phyloP scores from a whole-genome alignment of 768 basidiomycete species.

The Sporobolomyces pararoseus region DNA sequence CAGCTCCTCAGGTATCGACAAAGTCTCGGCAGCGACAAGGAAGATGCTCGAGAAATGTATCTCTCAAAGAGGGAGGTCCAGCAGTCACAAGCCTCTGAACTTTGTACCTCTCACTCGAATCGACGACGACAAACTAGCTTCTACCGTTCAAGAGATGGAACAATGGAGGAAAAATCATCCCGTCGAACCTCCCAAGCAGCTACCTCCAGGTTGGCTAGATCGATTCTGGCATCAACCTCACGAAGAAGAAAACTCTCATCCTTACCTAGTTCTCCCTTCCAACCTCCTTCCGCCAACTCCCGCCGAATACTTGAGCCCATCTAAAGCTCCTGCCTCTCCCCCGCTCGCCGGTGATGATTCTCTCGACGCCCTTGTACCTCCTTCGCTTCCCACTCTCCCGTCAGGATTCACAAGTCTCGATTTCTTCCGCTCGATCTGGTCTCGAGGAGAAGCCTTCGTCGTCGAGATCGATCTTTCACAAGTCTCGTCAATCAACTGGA shows the following conservation, averaged over 20 bases:
- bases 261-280: conserved; percentile 32
- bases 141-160: conserved; percentile 69
- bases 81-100: conserved; percentile 58
- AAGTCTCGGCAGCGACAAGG: conserved; percentile 42
- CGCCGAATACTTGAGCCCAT: conserved; percentile 53
- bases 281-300: conserved; percentile 44
- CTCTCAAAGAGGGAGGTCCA: conserved; percentile 9
- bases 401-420: conserved; percentile 55
- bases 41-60: conserved; percentile 3
- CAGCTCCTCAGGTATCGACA: conserved; percentile 47
- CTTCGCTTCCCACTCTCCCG: conserved; percentile 54
- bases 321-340: background rate
- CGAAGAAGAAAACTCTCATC: conserved; percentile 17
- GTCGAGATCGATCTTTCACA: conserved; percentile 61
- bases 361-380: background rate
- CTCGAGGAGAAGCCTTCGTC: conserved; percentile 68
- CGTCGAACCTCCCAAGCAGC: conserved; percentile 7
- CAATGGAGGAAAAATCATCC: conserved; percentile 52
- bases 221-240: background rate
- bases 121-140: conserved; percentile 60
- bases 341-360: background rate
- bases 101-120: conserved; percentile 82
- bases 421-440: conserved; percentile 69
- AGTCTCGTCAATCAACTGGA: conserved; percentile 70
- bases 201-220: background rate